Conservation (phyloP, 306 rosid species). For the Aeschynomene evenia region DNA sequence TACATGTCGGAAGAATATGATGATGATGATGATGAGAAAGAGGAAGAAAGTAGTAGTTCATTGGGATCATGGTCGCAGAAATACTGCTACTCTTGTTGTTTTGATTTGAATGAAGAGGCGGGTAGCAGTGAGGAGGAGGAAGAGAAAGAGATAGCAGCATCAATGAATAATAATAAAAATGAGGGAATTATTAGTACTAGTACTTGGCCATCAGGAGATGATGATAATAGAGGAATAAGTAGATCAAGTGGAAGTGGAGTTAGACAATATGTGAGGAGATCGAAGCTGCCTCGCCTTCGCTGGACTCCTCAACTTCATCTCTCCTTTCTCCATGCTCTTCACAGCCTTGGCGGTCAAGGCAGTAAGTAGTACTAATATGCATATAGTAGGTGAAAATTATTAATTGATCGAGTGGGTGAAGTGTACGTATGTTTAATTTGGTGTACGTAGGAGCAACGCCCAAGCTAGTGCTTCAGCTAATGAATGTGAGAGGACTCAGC, state of each 20-base stretch:
- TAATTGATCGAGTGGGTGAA: too few species aligned
- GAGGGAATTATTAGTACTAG: conserved; percentile 26
- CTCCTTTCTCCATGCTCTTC: conserved; percentile 72
- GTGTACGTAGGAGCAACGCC: conserved; percentile 94
- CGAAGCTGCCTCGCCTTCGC: conserved; percentile 81
- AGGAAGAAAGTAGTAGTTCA: conserved; percentile 23
- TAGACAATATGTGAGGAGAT: conserved; percentile 73
- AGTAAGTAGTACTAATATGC: too few species aligned
- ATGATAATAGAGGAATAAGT: conserved; percentile 44
- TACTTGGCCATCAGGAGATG: conserved; percentile 19
- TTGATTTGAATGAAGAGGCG: conserved; percentile 54
- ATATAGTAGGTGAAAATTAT: too few species aligned
- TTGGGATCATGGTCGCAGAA: conserved; percentile 38
- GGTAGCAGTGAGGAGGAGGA: conserved; percentile 13
- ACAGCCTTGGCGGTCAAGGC: conserved; percentile 83
- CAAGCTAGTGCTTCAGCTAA: conserved; percentile 76
- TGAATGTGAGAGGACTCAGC: conserved; percentile 92
- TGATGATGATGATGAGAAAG: conserved; percentile 4
- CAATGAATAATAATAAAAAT: too few species aligned
- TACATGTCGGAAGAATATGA: conserved; percentile 27
- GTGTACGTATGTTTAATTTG: too few species aligned
- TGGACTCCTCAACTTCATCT: conserved; percentile 93
- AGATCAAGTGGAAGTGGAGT: conserved; percentile 41
- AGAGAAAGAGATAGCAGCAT: neutral
- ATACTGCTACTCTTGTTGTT: conserved; percentile 41